Percentiles rank a stretch among this genome's conserved stretches.
phyloP scores from a whole-genome alignment of 441 rosid species.

The Populus tomentosa region DNA sequence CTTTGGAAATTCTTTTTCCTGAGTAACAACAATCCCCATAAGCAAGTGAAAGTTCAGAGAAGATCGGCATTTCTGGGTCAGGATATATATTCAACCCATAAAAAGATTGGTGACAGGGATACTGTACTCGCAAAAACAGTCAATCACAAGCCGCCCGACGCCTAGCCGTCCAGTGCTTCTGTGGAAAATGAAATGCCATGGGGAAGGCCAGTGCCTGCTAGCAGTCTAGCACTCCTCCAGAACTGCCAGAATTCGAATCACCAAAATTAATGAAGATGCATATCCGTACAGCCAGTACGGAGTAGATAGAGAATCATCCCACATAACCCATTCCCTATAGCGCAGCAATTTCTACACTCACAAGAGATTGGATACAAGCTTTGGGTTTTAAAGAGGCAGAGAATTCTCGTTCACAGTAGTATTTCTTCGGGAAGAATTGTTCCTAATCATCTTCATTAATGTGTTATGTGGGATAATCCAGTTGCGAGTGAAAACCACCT shows the following conservation, averaged over 20 bases:
- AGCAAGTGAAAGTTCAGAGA: too few species aligned
- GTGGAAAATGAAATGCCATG: not conserved
- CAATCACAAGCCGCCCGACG: not conserved
- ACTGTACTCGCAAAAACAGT: not conserved
- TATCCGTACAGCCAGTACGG: not conserved
- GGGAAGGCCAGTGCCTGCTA: not conserved
- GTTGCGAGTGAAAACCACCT: not conserved
- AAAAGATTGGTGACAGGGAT: not conserved
- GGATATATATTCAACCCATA: not conserved
- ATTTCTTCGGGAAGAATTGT: not conserved
- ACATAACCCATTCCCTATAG: not conserved
- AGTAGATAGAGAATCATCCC: not conserved
- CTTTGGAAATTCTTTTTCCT: too few species aligned
- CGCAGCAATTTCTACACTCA: not conserved
- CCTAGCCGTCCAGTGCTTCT: not conserved
- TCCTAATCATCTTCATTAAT: too few species aligned
- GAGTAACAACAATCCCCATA: too few species aligned
- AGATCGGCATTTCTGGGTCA: not conserved
- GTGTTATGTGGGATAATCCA: not conserved
- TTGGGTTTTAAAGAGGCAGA: not conserved
- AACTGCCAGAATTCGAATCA: not conserved
- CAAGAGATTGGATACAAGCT: not conserved
- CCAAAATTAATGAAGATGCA: not conserved
- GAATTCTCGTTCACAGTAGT: not conserved
- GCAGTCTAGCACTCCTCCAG: not conserved